Evolutionary conservation across 257 asterid species (phyloP), one percentile per base, ranked within the genome.

Genomic region (Jasminum sambac): DNA sequence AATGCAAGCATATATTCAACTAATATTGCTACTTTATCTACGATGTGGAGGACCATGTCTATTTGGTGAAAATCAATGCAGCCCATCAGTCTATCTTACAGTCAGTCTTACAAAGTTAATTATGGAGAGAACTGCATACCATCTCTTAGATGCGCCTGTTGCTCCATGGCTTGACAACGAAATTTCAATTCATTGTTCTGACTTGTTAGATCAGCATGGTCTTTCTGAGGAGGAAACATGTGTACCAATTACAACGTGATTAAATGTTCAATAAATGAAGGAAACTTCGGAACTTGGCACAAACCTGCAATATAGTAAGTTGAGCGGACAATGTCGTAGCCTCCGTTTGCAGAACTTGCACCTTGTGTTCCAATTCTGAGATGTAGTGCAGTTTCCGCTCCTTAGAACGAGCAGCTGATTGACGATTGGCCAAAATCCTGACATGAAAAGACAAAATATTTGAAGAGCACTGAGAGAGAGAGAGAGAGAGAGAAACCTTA

Each of bases 391-490:
- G n/a, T 80, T 90, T 93, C 60, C 96, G 77, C 81, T 93, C 98
- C 86, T 93, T 93, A 25, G 98, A 93, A 67, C 97, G 91, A 79
- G 97, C 98, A 75, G 97, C 96, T 52, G 98, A 93, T 58, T 86
- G 96, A 67, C 98, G 89, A 75, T 89, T 93, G 17, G 97, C 92
- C 85, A 93, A 77, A 81, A 93, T 89, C 85, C 98, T 92, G 84
- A 55, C 11, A 70, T 40, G 64, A 67, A 77, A n/a, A 16, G 68
- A 62, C 7, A 21, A 69, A 24, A 8, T 3, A 68, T 43, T 19
- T 30, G 41, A 63, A 42, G 25, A 42, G 40, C 61, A 43, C 46
- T 23, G 59, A 60, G 19, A 55, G 30, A 58, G n/a, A n/a, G n/a
- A n/a, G n/a, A n/a, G n/a, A n/a, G n/a, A n/a, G n/a, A n/a, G n/a